phyloP scores from a whole-genome alignment of 768 basidiomycete species.

The Trametes elegans region DNA sequence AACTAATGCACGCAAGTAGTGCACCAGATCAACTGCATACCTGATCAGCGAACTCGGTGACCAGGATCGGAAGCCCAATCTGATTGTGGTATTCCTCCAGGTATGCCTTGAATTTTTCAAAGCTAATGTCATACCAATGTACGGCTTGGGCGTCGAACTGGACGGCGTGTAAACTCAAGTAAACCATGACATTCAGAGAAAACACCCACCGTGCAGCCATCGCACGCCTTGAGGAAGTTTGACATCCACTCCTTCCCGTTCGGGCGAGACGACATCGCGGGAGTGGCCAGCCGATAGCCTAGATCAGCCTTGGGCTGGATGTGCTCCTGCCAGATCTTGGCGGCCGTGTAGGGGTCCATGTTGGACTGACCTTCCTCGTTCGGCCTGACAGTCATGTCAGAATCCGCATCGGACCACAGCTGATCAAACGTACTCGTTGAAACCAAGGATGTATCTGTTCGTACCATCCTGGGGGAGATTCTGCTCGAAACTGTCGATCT shows the following conservation, averaged over 20 bases:
- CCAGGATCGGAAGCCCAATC: conserved; percentile 46
- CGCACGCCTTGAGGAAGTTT: conserved; percentile 53
- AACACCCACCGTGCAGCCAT: conserved; percentile 25
- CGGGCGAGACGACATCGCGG: conserved; percentile 64
- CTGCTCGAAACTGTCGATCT: conserved; percentile 42
- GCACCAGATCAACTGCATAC: conserved; percentile 28
- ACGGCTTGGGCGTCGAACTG: conserved; percentile 57
- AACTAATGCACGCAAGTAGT: neutral
- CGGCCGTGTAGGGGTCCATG: conserved; percentile 50
- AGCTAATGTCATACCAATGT: conserved; percentile 66
- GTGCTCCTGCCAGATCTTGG: conserved; percentile 56
- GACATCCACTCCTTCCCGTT: conserved; percentile 64
- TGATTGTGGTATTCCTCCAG: conserved; percentile 43
- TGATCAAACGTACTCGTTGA: conserved; percentile 66
- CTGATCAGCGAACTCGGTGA: conserved; percentile 74
- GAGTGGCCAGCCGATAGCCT: conserved; percentile 61
- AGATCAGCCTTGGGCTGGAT: conserved; percentile 52
- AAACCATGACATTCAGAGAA: neutral
- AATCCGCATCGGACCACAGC: conserved; percentile 19
- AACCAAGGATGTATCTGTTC: conserved; percentile 49
- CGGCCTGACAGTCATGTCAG: conserved; percentile 50
- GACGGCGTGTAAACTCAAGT: neutral
- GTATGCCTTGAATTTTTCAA: conserved; percentile 51
- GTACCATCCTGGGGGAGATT: conserved; percentile 49
- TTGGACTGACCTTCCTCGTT: conserved; percentile 63